phyloP scores from a whole-genome alignment of 140 eudicot genomes.

The Bidens hawaiensis region DNA sequence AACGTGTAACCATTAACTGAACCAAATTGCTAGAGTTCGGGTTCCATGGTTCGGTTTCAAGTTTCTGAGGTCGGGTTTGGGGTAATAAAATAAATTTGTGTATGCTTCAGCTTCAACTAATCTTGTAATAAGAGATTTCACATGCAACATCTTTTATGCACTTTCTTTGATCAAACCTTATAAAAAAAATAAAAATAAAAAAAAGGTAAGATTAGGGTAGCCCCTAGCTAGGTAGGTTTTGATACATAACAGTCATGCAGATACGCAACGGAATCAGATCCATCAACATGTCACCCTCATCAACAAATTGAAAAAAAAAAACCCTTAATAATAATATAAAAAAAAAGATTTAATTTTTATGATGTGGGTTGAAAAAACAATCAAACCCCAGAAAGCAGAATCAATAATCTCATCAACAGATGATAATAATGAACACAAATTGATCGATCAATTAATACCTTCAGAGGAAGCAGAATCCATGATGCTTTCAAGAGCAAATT shows the following conservation, averaged over 20 bases:
- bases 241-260: slow-evolving; percentile 21
- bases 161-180: not conserved
- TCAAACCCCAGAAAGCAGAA: slow-evolving; percentile 20
- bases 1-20: too few relatives aligned
- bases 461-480: slow-evolving; percentile 5
- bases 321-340: too few relatives aligned
- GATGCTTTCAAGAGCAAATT: slow-evolving; percentile 12
- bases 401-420: not conserved
- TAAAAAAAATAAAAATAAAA: not conserved
- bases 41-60: too few relatives aligned
- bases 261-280: slow-evolving; percentile 13
- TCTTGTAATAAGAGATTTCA: not conserved
- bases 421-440: not conserved
- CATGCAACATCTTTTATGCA: not conserved
- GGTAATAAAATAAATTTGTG: too few relatives aligned
- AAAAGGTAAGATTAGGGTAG: not conserved
- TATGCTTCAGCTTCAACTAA: slow-evolving; percentile 1
- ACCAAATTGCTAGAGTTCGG: too few relatives aligned
- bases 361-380: slow-evolving; percentile 9
- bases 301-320: slow-evolving; percentile 11
- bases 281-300: slow-evolving; percentile 10
- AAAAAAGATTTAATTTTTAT: slow-evolving; percentile 7
- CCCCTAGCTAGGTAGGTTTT: not conserved
- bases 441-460: slow-evolving; percentile 25
- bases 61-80: too few relatives aligned